Evolutionary conservation across 805 yeast species (phyloP), one percentile per base, ranked within the genome.

Genomic region (Priceomyces fermenticarens): DNA sequence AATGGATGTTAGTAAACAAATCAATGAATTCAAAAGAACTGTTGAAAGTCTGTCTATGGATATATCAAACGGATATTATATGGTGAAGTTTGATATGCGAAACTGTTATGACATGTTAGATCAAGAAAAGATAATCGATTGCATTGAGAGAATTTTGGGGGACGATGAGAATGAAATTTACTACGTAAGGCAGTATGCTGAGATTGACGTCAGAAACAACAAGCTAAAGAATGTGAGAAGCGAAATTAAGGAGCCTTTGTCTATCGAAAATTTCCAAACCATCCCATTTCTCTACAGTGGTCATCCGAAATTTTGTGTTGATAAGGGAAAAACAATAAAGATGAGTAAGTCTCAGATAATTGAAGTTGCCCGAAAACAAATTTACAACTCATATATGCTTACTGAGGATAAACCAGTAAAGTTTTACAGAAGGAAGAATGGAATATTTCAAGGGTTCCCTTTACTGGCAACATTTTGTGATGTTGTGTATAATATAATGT

Each of bases 361-460:
- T 2, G 58, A 62, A 0, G 56, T 78, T 9, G 64, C 83, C 0
- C 57, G 63, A 13, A 57, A 62, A n/a, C 89, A 86, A 42, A 57
- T 88, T 10, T 61, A 62, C n/a, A 62, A 71, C 10, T 72, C 86
- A 0, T 63, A 72, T 0, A 60, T 83, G 0, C 58, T 59, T 20
- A 57, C 75, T 52, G 58, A 0, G 46, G 51, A 6, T 59, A 66
- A 3, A 76, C 69, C 35, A n/a, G 35, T 14, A 28, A 34, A 16
- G 12, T n/a, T 49, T 6, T 67, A 45, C 52, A 53, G 57, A n/a
- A 65, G 95, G 43, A 76, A 64, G 32, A 58, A 65, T 8, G 98
- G 98, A 0, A 70, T 91, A 0, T 89, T 83, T 40, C 98, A 90
- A 63, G 98, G 98, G 0, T 77, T 88, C 6, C 80, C 83, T 1